Base-by-base conservation (phyloP, 2,329 filamentous ascomycete genomes). In the Lachnellula cervina region DNA sequence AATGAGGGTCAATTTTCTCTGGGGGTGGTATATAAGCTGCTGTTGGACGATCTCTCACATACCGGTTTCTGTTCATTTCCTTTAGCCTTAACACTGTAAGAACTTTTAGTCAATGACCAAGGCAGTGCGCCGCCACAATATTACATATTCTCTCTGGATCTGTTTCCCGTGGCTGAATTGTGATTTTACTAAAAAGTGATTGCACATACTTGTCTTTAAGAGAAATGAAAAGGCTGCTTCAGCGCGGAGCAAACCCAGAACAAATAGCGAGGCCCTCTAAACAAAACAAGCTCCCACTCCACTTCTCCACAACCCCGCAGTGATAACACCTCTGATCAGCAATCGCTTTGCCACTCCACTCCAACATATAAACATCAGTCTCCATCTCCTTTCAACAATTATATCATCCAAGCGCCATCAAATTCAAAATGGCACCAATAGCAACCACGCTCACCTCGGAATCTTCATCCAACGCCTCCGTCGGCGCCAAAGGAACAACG, bases 401-500 rank as follows among this genome's bases (percentile, higher is more conserved):
- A 40, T 40, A 16, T 40, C 16, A 40, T n/a, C 37, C 17, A 40
- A 40, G 2, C 5, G 6, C 17, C 16, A 40, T 17, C 14, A 40
- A 16, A 17, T 40, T 13, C n/a, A 44, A 5, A 42, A 74, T 74
- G 72, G 69, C 73, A 14, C 73, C 71, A 16, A 58, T 66, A 35
- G 72, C 72, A 49, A 72, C 70, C 23, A 68, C 68, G 7, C 65
- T 71, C 23, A 59, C 61, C 44, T 59, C 62, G 9, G 73, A 77
- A 49, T 68, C 69, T 14, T 66, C 62, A 14, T 68, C 68, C 32
- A 79, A 78, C 63, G 71, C 70, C 40, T 68, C 65, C 1, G 71
- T 77, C 4, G 73, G 73, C 32, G 74, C 77, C 4, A 69, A 78
- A 48, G 77, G 77, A 4, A 73, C 71, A 58, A 78, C 76, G 0